A percentile compares a stretch with the other conserved stretches of the same genome.
Evolutionary conservation across 257 asterid species (phyloP).

Genomic region (Ajuga chamaepitys): DNA sequence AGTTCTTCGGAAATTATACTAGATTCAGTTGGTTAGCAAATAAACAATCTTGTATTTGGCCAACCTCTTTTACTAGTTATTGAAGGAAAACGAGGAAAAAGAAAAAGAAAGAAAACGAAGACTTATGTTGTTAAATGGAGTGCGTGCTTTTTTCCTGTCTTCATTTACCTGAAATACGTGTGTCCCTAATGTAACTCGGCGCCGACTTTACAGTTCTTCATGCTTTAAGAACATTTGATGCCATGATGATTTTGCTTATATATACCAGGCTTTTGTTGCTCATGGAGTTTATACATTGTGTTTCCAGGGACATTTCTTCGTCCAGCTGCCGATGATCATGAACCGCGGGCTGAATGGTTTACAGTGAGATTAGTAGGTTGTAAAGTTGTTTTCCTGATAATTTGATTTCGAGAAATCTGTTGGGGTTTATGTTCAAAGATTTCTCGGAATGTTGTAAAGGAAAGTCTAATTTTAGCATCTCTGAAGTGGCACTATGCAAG

Average conservation of each 20-base stretch:
- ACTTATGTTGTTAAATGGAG: not conserved
- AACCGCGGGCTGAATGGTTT: conserved; percentile 14
- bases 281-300: conserved; percentile 14
- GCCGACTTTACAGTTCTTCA: not conserved
- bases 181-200: too few species aligned
- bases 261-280: conserved; percentile 16
- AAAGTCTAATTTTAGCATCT: not conserved
- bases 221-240: not conserved
- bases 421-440: conserved; percentile 12
- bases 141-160: not conserved
- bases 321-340: conserved; percentile 16
- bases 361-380: conserved; percentile 18
- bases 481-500: not conserved
- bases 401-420: conserved; percentile 14
- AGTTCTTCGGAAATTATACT: not conserved
- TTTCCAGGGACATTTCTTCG: conserved; percentile 11
- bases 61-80: not conserved
- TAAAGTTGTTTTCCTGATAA: conserved; percentile 22
- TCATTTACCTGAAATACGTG: not conserved
- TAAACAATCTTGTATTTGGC: not conserved
- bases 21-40: not conserved
- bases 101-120: too few species aligned
- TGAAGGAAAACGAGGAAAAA: not conserved
- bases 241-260: not conserved
- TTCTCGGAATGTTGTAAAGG: conserved; percentile 16